Base-by-base conservation (phyloP, 257 asterid genomes). In the Ballota nigra region DNA sequence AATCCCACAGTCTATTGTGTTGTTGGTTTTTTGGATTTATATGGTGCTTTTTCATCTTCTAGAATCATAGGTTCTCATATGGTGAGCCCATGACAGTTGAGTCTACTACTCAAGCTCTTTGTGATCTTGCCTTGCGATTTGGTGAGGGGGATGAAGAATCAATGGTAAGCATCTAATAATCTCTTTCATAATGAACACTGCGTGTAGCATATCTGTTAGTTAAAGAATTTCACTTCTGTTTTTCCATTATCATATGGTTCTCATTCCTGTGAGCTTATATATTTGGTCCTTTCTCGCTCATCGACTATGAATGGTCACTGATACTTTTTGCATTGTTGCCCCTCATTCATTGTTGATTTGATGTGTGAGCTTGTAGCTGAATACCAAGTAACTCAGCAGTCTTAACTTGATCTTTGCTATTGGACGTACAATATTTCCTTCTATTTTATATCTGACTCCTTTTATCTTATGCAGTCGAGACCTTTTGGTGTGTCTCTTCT, bases 121-220 rank as follows among this genome's bases (percentile, higher is more conserved):
- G 97, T 72, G 97, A 93, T 77, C 92, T 93, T 72, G 98, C 98
- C 76, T 72, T 91, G 80, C 89, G 96, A 70, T 93, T 93, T 78
- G 98, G 98, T 38, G 98, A 93, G 66, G 98, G 98, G 33, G 97
- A 93, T 33, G 98, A 93, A 82, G 98, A 91, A 81, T 91, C 97
- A 11, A 82, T 82, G 86, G 86, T 82, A 61, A 69, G 84, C 69
- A 8, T 70, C 65, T 41, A n/a, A 3, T n/a, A 26, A n/a, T 66
- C 34, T 36, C 56, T 31, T 73, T 57, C 7, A 5, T 8, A 2
- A 28, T 15, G 9, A 74, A 19, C 63, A 64, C 43, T 76, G 77
- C 20, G 73, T 52, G 36, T 31, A 51, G 53, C 6, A 2, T 68
- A 66, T 24, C 8, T 26, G 38, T 34, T 13, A 40, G 29, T 58